Percentiles rank a stretch among this genome's conserved stretches.
phyloP scores from a whole-genome alignment of 2,329 filamentous ascomycete species.

The Tothia fuscella region DNA sequence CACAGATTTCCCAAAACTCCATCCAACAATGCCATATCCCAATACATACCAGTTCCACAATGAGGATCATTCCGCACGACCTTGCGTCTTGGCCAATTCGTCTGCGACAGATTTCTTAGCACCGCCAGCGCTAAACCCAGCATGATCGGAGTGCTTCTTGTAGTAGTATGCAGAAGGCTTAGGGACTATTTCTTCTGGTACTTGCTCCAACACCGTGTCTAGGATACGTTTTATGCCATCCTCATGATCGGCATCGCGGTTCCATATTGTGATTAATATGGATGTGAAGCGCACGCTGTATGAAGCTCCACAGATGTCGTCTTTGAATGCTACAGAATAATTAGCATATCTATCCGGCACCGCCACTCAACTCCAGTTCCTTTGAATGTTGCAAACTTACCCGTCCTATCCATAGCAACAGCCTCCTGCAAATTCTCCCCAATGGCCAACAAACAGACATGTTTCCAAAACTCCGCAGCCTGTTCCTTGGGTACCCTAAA shows the following conservation, averaged over 20 bases:
- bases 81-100: too few species aligned
- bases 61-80: too few species aligned
- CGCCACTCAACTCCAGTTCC: neutral
- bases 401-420: conserved; percentile 40
- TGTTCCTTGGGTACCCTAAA: conserved; percentile 74
- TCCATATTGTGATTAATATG: conserved; percentile 84
- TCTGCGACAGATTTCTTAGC: too few species aligned
- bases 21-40: too few species aligned
- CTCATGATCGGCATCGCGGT: conserved; percentile 72
- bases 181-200: conserved; percentile 61
- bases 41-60: too few species aligned
- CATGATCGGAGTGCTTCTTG: conserved; percentile 82
- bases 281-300: conserved; percentile 82
- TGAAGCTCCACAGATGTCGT: conserved; percentile 77
- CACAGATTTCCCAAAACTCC: too few species aligned
- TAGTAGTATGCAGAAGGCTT: conserved; percentile 62
- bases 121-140: too few species aligned
- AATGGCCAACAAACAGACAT: conserved; percentile 69
- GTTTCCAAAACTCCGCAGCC: conserved; percentile 65
- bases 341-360: conserved; percentile 9
- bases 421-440: conserved; percentile 68
- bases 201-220: conserved; percentile 57
- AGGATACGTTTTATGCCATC: conserved; percentile 66
- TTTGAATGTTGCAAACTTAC: conserved; percentile 34
- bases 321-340: conserved; percentile 41